Evolutionary conservation across 1,139 yeast species (phyloP), one percentile per base, ranked within the genome.

Genomic region (Debaryomycetaceae sp.): DNA sequence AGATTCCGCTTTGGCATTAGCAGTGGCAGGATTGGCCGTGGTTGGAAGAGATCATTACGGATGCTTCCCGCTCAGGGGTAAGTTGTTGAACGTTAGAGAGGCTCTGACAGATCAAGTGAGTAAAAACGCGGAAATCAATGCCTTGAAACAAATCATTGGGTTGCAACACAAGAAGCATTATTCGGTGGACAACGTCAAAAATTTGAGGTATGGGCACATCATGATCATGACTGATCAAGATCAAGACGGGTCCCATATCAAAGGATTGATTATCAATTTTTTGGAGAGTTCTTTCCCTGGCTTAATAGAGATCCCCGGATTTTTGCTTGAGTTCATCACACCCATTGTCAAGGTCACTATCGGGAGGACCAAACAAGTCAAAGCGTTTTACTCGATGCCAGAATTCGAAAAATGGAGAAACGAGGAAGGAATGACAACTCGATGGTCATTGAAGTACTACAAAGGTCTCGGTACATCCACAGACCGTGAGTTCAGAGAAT

Each of bases 171-270:
- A 84, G 46, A 89, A 88, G 60, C 71, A 67, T 25, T 93, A 93
- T 53, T 61, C 58, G 12, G 42, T 56, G 1, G 80, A 78, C 22
- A 83, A 78, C 44, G 69, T 84, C 7, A 75, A 74, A 36, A 78
- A 81, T 8, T 65, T 93, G 40, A 78, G 99, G 52, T 93, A 93
- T 52, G 98, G 99, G 17, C 96, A 88, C 55, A 75, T 93, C 31
- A 91, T 93, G 97, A 88, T 93, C 51, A 93, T 93, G 98, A 88
- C 99, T 4, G 99, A 93, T 83, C 99, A 93, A 61, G 99, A 93
- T 84, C 96, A 89, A 49, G 99, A 93, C 71, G 99, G 99, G 37
- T 84, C 95, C 14, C 99, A 93, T 65, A 93, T 93, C 52, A 93
- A 93, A 56, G 99, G 99, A 41, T 72, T 93, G 46, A 76, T 93